These are phyloP conservation scores for Apiospora koreana DNA, from an alignment of 2,329 filamentous ascomycete species.

Conservation along the genomic window DNA sequence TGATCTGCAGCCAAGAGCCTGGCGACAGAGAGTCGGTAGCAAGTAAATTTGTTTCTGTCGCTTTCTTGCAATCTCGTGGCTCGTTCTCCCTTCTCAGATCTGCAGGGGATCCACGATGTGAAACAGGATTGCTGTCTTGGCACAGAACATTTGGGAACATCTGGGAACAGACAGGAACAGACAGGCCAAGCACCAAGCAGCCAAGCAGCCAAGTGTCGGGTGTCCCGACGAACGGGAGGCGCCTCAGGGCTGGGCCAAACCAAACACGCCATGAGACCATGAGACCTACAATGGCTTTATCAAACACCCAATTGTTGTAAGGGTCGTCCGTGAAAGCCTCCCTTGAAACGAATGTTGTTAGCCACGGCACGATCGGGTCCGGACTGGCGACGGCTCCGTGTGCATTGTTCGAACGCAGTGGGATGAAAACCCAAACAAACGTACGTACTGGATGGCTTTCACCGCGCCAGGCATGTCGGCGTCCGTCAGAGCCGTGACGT, in stretches of 20 bases:
- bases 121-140: slow-evolving; percentile 1
- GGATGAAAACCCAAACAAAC: not conserved
- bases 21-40: not conserved
- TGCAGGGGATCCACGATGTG: slow-evolving; percentile 3
- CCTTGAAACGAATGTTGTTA: slow-evolving; percentile 20
- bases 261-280: not conserved
- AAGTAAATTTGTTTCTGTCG: not conserved
- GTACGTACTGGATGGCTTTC: slow-evolving; percentile 29
- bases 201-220: not conserved
- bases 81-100: not conserved
- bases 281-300: slow-evolving; percentile 29
- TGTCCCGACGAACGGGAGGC: slow-evolving; percentile 2
- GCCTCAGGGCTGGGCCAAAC: slow-evolving; percentile 2
- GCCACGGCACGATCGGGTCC: not conserved
- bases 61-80: not conserved
- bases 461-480: slow-evolving; percentile 33
- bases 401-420: not conserved
- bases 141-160: not conserved
- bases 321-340: slow-evolving; percentile 34
- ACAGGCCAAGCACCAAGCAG: no score
- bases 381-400: not conserved
- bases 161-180: not conserved
- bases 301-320: slow-evolving; percentile 36
- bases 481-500: slow-evolving; percentile 29
- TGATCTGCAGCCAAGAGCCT: not conserved